Evolutionary conservation across 2,329 filamentous ascomycete genomes (phyloP).

Genomic region (Rhinocladiella similis): DNA sequence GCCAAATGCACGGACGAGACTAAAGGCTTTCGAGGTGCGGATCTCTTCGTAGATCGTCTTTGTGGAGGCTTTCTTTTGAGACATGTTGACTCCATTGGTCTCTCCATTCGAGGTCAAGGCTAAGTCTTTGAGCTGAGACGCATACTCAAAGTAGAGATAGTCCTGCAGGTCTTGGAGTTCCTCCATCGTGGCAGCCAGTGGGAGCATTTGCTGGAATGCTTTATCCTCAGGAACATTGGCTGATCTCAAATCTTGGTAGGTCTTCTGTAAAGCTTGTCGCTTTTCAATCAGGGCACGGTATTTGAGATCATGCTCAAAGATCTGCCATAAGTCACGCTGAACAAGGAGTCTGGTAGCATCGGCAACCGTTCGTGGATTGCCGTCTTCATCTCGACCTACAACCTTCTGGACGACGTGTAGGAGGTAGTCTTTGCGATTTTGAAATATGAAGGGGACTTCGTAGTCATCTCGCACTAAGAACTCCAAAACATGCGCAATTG

Average conservation of each 20-base stretch:
- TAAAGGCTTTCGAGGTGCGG: slow-evolving; percentile 75
- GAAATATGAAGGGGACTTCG: slow-evolving; percentile 96
- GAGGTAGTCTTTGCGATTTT: slow-evolving; percentile 96
- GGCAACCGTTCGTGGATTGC: slow-evolving; percentile 67
- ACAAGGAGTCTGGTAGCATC: slow-evolving; percentile 83
- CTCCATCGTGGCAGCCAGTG: slow-evolving; percentile 79
- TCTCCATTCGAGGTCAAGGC: slow-evolving; percentile 60
- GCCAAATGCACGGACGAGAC: slow-evolving; percentile 83
- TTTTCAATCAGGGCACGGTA: slow-evolving; percentile 92
- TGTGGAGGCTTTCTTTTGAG: slow-evolving; percentile 79
- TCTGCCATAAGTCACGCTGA: slow-evolving; percentile 92
- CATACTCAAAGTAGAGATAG: slow-evolving; percentile 93
- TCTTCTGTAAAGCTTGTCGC: slow-evolving; percentile 78
- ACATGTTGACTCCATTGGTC: slow-evolving; percentile 64
- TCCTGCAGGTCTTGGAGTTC: slow-evolving; percentile 96
- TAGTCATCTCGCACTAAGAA: slow-evolving; percentile 94
- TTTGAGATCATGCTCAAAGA: slow-evolving; percentile 92
- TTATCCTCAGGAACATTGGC: slow-evolving; percentile 68
- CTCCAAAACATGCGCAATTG: slow-evolving; percentile 87
- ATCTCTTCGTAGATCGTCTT: slow-evolving; percentile 81
- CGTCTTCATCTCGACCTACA: slow-evolving; percentile 66
- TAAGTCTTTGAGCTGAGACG: slow-evolving; percentile 78
- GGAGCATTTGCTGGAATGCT: slow-evolving; percentile 80
- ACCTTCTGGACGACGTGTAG: slow-evolving; percentile 80
- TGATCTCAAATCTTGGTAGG: slow-evolving; percentile 70